A percentile compares a stretch with the other conserved stretches of the same genome.
phyloP scores from a whole-genome alignment of 257 asterid species.

The Thymus quinquecostatus region DNA sequence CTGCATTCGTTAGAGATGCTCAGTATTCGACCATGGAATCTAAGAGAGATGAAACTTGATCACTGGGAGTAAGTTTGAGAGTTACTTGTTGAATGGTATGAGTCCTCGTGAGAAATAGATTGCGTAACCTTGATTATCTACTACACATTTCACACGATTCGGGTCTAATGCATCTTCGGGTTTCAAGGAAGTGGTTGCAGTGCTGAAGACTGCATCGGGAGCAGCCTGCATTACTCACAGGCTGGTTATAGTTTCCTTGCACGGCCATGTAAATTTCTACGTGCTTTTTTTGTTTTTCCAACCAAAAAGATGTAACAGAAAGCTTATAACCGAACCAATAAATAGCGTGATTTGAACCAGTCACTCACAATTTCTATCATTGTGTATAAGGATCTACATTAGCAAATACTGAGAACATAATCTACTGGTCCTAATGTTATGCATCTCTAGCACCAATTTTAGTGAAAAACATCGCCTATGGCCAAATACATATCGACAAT shows the following conservation, averaged over 20 bases:
- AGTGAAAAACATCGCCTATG: too few relatives aligned
- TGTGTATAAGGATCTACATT: too few relatives aligned
- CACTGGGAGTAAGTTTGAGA: neutral
- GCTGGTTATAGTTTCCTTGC: neutral
- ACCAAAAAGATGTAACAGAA: neutral
- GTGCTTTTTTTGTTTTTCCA: neutral
- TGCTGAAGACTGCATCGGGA: conserved; percentile 92
- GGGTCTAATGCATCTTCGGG: conserved; percentile 86
- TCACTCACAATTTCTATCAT: too few relatives aligned
- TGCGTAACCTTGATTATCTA: conserved; percentile 79
- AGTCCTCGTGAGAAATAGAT: conserved; percentile 86
- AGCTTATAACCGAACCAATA: too few relatives aligned
- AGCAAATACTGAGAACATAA: too few relatives aligned
- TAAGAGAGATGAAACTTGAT: too few relatives aligned
- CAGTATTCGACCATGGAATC: neutral
- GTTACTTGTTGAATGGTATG: conserved; percentile 81
- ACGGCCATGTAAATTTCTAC: neutral
- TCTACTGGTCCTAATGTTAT: too few relatives aligned
- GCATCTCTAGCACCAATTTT: too few relatives aligned
- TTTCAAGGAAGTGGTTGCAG: conserved; percentile 76
- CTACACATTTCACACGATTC: conserved; percentile 84
- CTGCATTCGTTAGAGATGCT: conserved; percentile 40
- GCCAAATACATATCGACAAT: too few relatives aligned
- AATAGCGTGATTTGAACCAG: too few relatives aligned
- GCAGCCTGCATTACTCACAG: conserved; percentile 60